Evolutionary conservation across 495 filamentous ascomycete species (phyloP), one percentile per base, ranked within the genome.

Genomic region (Pseudoneurospora amorphoporcata): DNA sequence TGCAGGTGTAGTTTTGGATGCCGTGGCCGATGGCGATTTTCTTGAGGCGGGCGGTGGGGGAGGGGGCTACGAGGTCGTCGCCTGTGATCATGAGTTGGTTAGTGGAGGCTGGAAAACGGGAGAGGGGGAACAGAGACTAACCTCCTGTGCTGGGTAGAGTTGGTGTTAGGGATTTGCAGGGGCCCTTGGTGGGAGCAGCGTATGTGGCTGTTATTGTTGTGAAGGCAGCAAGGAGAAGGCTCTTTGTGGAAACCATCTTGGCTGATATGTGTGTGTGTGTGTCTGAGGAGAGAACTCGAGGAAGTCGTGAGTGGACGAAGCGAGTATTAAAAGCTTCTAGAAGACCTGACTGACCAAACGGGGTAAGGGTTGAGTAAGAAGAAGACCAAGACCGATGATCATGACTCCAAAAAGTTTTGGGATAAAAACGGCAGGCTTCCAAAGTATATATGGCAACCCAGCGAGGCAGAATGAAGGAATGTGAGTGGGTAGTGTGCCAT

Each of bases 1-100:
- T 19, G 78, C 92, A 94, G 37, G 87, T 91, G 83, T 94, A 94
- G 83, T 94, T 94, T 76, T 94, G 92, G 73, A 90, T 89, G 70
- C 92, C 92, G 40, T 89, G 89, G 75, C 91, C 92, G 70, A 93
- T 72, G 70, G 86, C 87, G 75, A 93, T 85, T 78, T 87, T 86
- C 79, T 88, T 87, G 71, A 93, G 84, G 14, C 77, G 80, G 42
- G 88, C 73, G 70, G 79, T 80, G 12, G 80, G 40, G 12, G 81
- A 78, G 4, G 89, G 88, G 0, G 75, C 40, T 8, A 85, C 82
- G 17, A 92, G 85, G 17, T 84, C 75, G 2, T 69, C 72, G 41
- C 74, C 79, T 75, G 77, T 69, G 76, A 17, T 16, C 14, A 73
- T 37, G 19, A 29, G 47, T 8, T 4, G 69, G 72, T 81, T 72